Base-by-base conservation (phyloP, 768 basidiomycete species). In the Tulasnella sp. region DNA sequence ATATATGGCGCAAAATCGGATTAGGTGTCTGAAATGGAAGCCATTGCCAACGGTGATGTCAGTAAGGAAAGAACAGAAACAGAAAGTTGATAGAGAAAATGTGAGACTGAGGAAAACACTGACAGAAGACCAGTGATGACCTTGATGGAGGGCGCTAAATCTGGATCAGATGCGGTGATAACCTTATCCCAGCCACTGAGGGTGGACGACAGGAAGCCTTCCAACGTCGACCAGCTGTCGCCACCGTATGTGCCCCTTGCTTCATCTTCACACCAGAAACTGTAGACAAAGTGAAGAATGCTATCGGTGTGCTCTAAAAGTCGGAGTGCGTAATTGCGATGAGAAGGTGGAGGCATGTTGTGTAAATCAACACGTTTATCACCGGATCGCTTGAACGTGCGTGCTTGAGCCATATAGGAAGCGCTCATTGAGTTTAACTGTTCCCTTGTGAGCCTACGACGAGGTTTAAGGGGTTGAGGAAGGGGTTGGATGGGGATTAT, bases 271-370 rank as follows among this genome's bases (percentile, higher is more conserved):
- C 47, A 24, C 49, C 49, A 51, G 29, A 51, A 51, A 16, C 39
- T 34, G 49, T 51, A 51, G 37, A 42, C 49, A 31, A 51, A 51
- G 39, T 41, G 49, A 3, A 51, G 39, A 25, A 41, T 31, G 19
- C 39, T 29, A 34, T 51, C 49, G 37, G 39, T 31, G 12, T 51
- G 37, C 16, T 51, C 49, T 12, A 51, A 28, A n/a, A n/a, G n/a
- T n/a, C n/a, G n/a, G 15, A 13, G 27, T 29, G 39, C 49, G 5
- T 45, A 45, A n/a, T n/a, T n/a, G n/a, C n/a, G n/a, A n/a, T n/a
- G n/a, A n/a, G n/a, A n/a, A n/a, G n/a, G n/a, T n/a, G n/a, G n/a
- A n/a, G n/a, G n/a, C 5, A 25, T 5, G 22, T 25, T 7, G 22
- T 6, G 16, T 31, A n/a, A n/a, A 7, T 20, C 16, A 25, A 6